Percentiles rank a stretch among this genome's conserved stretches.
These are phyloP conservation scores for Colletotrichum eleusines DNA, from an alignment of 2,329 filamentous ascomycete genomes.

Conservation along the genomic window DNA sequence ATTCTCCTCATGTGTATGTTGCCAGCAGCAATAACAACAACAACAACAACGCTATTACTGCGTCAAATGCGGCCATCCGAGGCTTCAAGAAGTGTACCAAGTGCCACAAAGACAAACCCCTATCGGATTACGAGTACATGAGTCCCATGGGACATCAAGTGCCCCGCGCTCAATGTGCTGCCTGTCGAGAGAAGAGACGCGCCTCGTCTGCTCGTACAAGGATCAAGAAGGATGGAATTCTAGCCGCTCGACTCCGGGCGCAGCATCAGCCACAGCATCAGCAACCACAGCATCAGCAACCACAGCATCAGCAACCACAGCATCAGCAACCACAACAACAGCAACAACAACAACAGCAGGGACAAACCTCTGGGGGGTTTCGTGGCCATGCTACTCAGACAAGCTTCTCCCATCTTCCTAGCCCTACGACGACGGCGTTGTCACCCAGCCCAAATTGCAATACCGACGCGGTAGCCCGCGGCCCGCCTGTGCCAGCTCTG, in stretches of 20 bases:
- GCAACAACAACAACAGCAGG: neutral
- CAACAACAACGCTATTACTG: too few relatives aligned
- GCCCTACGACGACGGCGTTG: neutral
- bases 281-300: neutral
- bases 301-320: neutral
- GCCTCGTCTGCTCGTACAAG: conserved; percentile 8
- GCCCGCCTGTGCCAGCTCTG: neutral
- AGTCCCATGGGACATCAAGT: neutral
- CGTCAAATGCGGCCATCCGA: neutral
- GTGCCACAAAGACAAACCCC: neutral
- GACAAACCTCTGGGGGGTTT: neutral
- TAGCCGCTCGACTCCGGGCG: neutral
- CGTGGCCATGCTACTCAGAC: too few relatives aligned
- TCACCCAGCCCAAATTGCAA: neutral
- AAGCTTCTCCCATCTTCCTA: neutral
- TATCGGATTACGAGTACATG: neutral
- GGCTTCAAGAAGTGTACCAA: conserved; percentile 11
- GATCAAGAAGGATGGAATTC: neutral
- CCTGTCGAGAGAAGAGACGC: conserved; percentile 20
- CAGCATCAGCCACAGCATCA: neutral
- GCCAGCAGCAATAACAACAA: too few relatives aligned
- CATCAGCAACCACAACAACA: neutral
- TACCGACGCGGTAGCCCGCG: neutral
- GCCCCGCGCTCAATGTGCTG: conserved; percentile 1
- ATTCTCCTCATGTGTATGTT: too few relatives aligned